Conservation (phyloP, 495 filamentous ascomycete species). For the Lasiosphaeria miniovina region DNA sequence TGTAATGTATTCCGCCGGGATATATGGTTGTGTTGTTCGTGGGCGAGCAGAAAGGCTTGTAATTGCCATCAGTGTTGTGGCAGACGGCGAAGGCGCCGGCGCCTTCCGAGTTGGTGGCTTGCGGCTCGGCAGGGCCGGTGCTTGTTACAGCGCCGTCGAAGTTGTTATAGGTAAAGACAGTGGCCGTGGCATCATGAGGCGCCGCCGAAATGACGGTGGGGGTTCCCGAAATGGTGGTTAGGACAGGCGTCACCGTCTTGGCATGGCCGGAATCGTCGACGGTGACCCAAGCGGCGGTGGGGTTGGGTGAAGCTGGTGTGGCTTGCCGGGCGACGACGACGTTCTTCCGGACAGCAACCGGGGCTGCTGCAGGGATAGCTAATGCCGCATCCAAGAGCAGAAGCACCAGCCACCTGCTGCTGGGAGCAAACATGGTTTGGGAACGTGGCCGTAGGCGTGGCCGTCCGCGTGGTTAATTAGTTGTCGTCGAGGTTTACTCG, state of each 20-base stretch:
- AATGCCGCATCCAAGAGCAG: slow-evolving; percentile 6
- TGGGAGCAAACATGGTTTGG: slow-evolving; percentile 1
- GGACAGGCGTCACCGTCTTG: slow-evolving; percentile 36
- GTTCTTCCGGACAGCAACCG: not conserved
- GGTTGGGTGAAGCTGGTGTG: not conserved
- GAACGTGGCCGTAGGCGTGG: slow-evolving; percentile 9
- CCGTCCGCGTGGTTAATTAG: slow-evolving; percentile 5
- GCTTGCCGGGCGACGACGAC: slow-evolving; percentile 5
- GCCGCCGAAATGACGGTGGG: slow-evolving; percentile 38
- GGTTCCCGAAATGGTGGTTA: slow-evolving; percentile 38
- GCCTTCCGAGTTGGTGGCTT: slow-evolving; percentile 27
- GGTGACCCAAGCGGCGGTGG: slow-evolving; percentile 37
- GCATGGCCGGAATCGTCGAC: slow-evolving; percentile 37
- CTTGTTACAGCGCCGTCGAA: slow-evolving; percentile 29
- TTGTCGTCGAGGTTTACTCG: not conserved
- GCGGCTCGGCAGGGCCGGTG: slow-evolving; percentile 25
- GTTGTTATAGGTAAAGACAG: slow-evolving; percentile 37
- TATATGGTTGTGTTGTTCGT: slow-evolving; percentile 29
- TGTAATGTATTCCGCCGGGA: slow-evolving; percentile 36
- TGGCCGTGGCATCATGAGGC: slow-evolving; percentile 39
- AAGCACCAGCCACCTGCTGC: slow-evolving; percentile 21
- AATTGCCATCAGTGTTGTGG: slow-evolving; percentile 33
- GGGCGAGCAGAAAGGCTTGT: slow-evolving; percentile 42
- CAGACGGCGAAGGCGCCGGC: slow-evolving; percentile 37
- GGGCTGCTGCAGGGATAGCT: slow-evolving; percentile 1